Percentiles rank a stretch among this genome's conserved stretches.
These are phyloP conservation scores for Ustulina deusta DNA, from an alignment of 2,329 filamentous ascomycete species.

Conservation along the genomic window DNA sequence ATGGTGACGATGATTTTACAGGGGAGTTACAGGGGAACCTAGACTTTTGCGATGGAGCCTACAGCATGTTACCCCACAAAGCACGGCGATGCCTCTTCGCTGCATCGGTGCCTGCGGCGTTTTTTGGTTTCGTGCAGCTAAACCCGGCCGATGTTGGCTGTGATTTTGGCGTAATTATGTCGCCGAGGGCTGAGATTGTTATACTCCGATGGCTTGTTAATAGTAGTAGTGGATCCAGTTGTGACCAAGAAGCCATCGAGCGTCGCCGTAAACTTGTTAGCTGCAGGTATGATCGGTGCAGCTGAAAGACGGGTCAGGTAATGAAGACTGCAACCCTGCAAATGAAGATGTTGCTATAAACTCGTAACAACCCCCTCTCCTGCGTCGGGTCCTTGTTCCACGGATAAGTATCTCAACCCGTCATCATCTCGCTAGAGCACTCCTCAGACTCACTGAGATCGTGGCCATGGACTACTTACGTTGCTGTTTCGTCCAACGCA, in stretches of 20 bases:
- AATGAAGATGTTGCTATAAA: constrained; percentile 27
- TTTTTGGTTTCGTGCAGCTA: constrained; percentile 4
- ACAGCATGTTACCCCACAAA: constrained; percentile 7
- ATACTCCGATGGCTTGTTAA: constrained; percentile 2
- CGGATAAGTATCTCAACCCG: constrained; percentile 7
- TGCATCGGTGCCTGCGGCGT: constrained; percentile 7
- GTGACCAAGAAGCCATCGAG: constrained; percentile 18
- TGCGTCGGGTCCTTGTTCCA: constrained; percentile 17
- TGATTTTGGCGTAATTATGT: constrained; percentile 9
- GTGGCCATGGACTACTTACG: constrained; percentile 29
- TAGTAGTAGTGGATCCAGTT: constrained; percentile 21
- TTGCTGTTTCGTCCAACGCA: constrained; percentile 32
- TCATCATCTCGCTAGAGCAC: constrained; percentile 2
- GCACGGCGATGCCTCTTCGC: constrained; percentile 15
- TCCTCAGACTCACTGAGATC: background rate
- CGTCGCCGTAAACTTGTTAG: constrained; percentile 17
- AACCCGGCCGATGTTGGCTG: constrained; percentile 12
- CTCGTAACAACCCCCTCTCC: constrained; percentile 14
- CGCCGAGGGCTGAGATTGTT: background rate
- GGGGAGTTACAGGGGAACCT: background rate
- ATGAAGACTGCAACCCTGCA: constrained; percentile 17
- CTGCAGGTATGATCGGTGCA: constrained; percentile 28
- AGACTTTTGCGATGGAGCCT: background rate
- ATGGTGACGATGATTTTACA: background rate
- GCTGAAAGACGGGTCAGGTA: constrained; percentile 21